These are phyloP conservation scores for Nemania diffusa DNA, from an alignment of 2,329 filamentous ascomycete genomes.

Conservation along the genomic window DNA sequence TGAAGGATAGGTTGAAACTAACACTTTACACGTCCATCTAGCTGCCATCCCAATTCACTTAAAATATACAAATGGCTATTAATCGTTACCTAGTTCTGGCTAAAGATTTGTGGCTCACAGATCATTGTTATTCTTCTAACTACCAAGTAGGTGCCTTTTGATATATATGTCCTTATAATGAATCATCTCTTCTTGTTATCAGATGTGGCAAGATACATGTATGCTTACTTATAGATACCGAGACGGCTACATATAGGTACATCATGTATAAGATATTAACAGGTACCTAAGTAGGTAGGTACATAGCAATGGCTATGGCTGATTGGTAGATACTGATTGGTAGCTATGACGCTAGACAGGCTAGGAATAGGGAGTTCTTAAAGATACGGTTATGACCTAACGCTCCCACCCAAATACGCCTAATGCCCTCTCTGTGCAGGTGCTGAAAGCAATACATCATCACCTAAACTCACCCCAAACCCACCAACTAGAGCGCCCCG, in stretches of 20 bases:
- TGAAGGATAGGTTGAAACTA: too few relatives aligned
- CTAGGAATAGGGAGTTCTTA: slow-evolving; percentile 7
- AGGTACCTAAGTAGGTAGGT: slow-evolving; percentile 3
- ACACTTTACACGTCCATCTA: too few relatives aligned
- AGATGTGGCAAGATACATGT: not conserved
- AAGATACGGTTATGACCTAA: slow-evolving; percentile 35
- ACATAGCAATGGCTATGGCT: too few relatives aligned
- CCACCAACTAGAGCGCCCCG: slow-evolving; percentile 15
- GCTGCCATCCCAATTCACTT: too few relatives aligned
- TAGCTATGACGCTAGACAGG: slow-evolving; percentile 23
- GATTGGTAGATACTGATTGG: slow-evolving; percentile 2
- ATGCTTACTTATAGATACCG: not conserved
- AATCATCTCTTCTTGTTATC: not conserved
- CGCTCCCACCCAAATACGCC: slow-evolving; percentile 15
- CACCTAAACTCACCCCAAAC: slow-evolving; percentile 21
- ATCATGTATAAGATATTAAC: too few relatives aligned
- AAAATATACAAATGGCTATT: too few relatives aligned
- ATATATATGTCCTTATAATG: not conserved
- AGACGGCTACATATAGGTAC: too few relatives aligned
- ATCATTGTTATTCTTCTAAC: not conserved
- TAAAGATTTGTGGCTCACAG: not conserved
- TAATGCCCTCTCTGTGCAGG: slow-evolving; percentile 19
- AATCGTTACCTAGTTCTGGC: not conserved
- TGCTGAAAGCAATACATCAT: slow-evolving; percentile 37
- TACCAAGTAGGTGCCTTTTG: not conserved